Percentiles rank a stretch among this genome's conserved stretches.
Evolutionary conservation across 352 stramenopile species (phyloP).

Genomic region (Plasmopara halstedii): DNA sequence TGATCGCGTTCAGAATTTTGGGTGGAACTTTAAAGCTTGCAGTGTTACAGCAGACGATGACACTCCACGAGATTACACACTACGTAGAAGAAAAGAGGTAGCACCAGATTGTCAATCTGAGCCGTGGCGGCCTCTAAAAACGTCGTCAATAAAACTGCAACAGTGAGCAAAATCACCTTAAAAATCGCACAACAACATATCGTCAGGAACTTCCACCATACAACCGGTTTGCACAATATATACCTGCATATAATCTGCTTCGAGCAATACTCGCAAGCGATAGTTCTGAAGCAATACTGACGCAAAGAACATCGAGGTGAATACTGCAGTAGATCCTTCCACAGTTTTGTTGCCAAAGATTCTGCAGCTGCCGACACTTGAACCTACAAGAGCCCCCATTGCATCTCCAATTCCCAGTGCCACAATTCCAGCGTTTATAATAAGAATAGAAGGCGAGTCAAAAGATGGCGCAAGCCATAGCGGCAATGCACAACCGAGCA

Average conservation of each 20-base stretch:
- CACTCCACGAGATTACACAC: slow-evolving; percentile 46
- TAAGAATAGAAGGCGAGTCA: slow-evolving; percentile 12
- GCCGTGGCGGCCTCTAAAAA: slow-evolving; percentile 58
- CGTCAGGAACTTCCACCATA: background rate
- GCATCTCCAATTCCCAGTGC: slow-evolving; percentile 67
- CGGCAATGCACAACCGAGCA: slow-evolving; percentile 66
- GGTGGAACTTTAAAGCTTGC: too few species aligned
- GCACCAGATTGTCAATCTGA: slow-evolving; percentile 81
- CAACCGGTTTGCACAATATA: background rate
- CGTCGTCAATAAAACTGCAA: slow-evolving; percentile 40
- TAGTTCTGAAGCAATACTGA: slow-evolving; percentile 50
- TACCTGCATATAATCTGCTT: slow-evolving; percentile 34
- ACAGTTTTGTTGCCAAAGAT: slow-evolving; percentile 59
- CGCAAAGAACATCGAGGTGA: slow-evolving; percentile 45
- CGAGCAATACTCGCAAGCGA: slow-evolving; percentile 6
- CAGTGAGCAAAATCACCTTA: slow-evolving; percentile 7
- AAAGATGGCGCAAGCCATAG: slow-evolving; percentile 44
- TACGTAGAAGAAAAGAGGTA: slow-evolving; percentile 62
- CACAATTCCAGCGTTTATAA: slow-evolving; percentile 60
- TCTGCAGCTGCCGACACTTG: slow-evolving; percentile 33
- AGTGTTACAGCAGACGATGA: slow-evolving; percentile 14
- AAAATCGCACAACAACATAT: background rate
- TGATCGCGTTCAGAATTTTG: too few species aligned
- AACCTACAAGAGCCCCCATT: slow-evolving; percentile 65
- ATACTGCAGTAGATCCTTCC: slow-evolving; percentile 51